Base-by-base conservation (phyloP, 1,284 basidiomycete genomes). In the Cutaneotrichosporon spelunceum region DNA sequence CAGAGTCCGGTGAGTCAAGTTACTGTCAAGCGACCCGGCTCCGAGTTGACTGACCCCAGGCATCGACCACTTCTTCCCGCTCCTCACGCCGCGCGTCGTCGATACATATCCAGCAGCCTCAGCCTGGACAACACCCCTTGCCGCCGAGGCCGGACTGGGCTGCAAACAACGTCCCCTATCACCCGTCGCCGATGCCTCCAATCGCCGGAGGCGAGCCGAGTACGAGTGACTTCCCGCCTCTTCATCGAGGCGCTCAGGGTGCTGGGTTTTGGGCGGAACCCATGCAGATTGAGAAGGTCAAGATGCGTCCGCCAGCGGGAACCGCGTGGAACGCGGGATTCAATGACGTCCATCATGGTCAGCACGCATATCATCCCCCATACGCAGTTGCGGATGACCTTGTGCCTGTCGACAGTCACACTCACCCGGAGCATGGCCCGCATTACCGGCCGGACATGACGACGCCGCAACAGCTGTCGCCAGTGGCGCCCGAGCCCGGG, bases 131-230 rank as follows among this genome's bases (percentile, higher is more conserved):
- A 56, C 74, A 76, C 56, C 76, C 72, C 3, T 66, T 78, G n/a
- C 76, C 76, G 4, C 69, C 71, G 48, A 60, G 72, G 29, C 76
- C 76, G 8, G 74, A 78, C 57, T 78, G 76, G 76, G 71, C 76
- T 14, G 74, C 74, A 0, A 74, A 76, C 62, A 76, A 77, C 49
- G 67, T 77, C 6, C 73, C 71, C 36, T 77, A 77, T 60, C 73
- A 76, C 47, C 74, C 74, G 7, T 70, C 74, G 4, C 70, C 75
- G 11, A 54, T 72, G 50, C 65, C 66, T 11, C 29, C 23, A 16
- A n/a, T 53, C 0, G 57, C 47, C 5, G 44, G 36, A 10, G 52
- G 30, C 13, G 67, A 65, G 14, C 62, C 72, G 1, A 70, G 59
- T 48, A 57, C 64, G 1, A 58, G 68, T 1, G 74, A 77, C 57